Conservation (phyloP, 2,329 filamentous ascomycete species). For the Hortaea sp. region DNA sequence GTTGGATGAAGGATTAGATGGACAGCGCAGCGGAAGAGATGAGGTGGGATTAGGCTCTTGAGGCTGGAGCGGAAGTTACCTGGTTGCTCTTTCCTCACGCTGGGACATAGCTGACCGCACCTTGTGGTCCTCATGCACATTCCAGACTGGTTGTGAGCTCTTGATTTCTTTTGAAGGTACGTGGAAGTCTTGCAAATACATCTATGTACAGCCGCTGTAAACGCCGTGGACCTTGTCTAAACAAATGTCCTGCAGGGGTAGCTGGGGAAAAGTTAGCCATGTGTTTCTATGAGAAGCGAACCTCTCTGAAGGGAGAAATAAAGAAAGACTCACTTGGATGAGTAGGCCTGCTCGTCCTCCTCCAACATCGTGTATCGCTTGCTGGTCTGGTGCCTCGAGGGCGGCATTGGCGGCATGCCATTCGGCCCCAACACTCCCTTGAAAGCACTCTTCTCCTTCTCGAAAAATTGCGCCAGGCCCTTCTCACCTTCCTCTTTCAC, state of each 20-base stretch:
- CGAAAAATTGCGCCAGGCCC: slow-evolving; percentile 62
- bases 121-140: too few relatives aligned
- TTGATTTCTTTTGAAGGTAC: too few relatives aligned
- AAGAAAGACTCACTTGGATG: not conserved
- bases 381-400: slow-evolving; percentile 54
- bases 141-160: too few relatives aligned
- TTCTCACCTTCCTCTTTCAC: slow-evolving; percentile 65
- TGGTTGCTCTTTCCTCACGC: slow-evolving; percentile 1
- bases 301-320: too few relatives aligned
- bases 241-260: slow-evolving; percentile 39
- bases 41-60: not conserved
- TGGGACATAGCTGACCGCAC: not conserved
- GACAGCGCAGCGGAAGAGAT: not conserved
- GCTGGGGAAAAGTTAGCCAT: slow-evolving; percentile 12
- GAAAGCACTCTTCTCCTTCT: slow-evolving; percentile 48
- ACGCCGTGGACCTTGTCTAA: not conserved
- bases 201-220: slow-evolving; percentile 8
- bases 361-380: slow-evolving; percentile 63
- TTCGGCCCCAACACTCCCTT: slow-evolving; percentile 58
- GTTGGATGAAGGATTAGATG: too few relatives aligned
- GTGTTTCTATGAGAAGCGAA: too few relatives aligned
- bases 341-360: slow-evolving; percentile 57
- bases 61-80: slow-evolving; percentile 1
- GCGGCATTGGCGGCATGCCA: slow-evolving; percentile 79
- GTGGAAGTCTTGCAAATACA: not conserved